Percentiles rank a stretch among this genome's conserved stretches.
phyloP scores from a whole-genome alignment of 306 rosid genomes.

The Vigna reflexopilosa region DNA sequence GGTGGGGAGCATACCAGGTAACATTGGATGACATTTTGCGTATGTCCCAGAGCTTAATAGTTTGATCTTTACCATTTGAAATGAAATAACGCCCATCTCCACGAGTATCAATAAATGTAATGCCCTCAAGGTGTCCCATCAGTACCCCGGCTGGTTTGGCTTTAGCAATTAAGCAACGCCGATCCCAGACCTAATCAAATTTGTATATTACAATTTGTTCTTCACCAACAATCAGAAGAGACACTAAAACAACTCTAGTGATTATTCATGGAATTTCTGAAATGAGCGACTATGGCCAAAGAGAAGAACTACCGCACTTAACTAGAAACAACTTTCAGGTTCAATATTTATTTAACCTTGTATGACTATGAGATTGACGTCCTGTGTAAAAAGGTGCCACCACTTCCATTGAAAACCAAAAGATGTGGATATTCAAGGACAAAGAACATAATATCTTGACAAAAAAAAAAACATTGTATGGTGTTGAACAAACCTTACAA shows the following conservation, averaged over 20 bases:
- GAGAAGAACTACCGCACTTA: slow-evolving; percentile 25
- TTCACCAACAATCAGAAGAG: not conserved
- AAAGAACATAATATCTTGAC: slow-evolving; percentile 18
- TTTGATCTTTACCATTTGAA: slow-evolving; percentile 96
- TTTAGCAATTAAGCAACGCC: slow-evolving; percentile 71
- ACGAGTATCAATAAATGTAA: slow-evolving; percentile 83
- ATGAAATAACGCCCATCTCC: slow-evolving; percentile 96
- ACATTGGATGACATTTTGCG: slow-evolving; percentile 78
- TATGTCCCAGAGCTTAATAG: slow-evolving; percentile 97
- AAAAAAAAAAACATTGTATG: slow-evolving; percentile 11
- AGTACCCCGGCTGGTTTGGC: slow-evolving; percentile 84
- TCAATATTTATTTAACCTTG: slow-evolving; percentile 25
- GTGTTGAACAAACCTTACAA: slow-evolving; percentile 75
- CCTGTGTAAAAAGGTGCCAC: slow-evolving; percentile 26
- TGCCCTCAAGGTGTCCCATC: slow-evolving; percentile 90
- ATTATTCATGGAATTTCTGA: slow-evolving; percentile 11
- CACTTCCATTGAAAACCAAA: slow-evolving; percentile 29
- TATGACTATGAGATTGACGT: slow-evolving; percentile 21
- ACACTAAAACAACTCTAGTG: slow-evolving; percentile 4
- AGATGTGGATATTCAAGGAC: slow-evolving; percentile 11
- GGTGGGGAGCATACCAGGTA: slow-evolving; percentile 56
- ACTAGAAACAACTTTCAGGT: slow-evolving; percentile 22
- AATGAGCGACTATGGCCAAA: slow-evolving; percentile 6
- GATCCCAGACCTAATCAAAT: slow-evolving; percentile 86
- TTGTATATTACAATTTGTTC: slow-evolving; percentile 29